Evolutionary conservation across 2,329 filamentous ascomycete species (phyloP).

Genomic region (Rutstroemia sp.): DNA sequence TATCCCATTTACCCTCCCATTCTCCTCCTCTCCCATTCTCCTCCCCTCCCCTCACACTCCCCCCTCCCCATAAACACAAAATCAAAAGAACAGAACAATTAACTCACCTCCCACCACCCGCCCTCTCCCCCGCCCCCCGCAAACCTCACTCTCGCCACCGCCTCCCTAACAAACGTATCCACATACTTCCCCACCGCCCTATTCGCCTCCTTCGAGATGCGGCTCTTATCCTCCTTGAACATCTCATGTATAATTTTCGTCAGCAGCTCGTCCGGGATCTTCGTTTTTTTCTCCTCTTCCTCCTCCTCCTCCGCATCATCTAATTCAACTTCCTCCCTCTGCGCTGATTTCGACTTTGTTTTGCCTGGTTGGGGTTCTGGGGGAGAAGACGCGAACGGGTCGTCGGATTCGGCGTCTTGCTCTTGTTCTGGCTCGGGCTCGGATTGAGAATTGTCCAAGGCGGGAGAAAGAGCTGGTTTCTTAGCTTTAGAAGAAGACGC

Average conservation of each 20-base stretch:
- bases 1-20: not conserved
- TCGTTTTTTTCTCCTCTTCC: conserved; percentile 3
- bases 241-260: conserved; percentile 71
- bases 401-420: conserved; percentile 1
- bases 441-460: not conserved
- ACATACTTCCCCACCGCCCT: conserved; percentile 74
- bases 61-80: not conserved
- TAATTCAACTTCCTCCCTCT: not conserved
- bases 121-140: conserved; percentile 37
- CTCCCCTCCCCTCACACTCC: not conserved
- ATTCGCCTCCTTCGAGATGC: conserved; percentile 72
- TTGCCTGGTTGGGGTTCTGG: not conserved
- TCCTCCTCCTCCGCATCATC: conserved; percentile 1
- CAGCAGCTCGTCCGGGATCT: conserved; percentile 66
- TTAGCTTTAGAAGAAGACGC: not conserved
- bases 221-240: conserved; percentile 62
- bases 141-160: conserved; percentile 69
- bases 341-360: not conserved
- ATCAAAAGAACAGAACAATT: not conserved
- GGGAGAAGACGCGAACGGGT: conserved; percentile 12
- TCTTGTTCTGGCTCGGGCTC: conserved; percentile 2
- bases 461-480: not conserved
- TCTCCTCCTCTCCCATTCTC: not conserved
- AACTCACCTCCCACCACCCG: conserved; percentile 58
- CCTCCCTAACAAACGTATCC: conserved; percentile 85